These are phyloP conservation scores for Condylostoma magnum DNA, from an alignment of 169 alveolate species.

Conservation along the genomic window DNA sequence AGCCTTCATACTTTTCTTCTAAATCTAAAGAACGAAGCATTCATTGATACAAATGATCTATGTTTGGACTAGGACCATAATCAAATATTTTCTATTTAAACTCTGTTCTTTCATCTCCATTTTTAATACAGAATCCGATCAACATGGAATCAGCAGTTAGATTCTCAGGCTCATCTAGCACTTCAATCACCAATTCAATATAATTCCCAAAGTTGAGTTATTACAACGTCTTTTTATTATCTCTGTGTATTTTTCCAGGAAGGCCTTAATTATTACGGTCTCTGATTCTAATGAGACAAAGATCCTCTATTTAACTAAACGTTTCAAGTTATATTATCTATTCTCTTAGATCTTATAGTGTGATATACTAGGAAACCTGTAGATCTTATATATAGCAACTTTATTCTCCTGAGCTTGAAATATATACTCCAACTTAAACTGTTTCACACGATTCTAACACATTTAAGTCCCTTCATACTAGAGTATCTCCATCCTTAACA, in stretches of 20 bases:
- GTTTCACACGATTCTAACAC: slow-evolving; percentile 41
- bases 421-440: slow-evolving; percentile 28
- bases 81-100: slow-evolving; percentile 7
- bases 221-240: slow-evolving; percentile 39
- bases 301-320: slow-evolving; percentile 18
- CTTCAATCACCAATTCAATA: slow-evolving; percentile 36
- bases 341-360: not conserved
- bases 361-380: not conserved
- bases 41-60: slow-evolving; percentile 23
- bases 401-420: not conserved
- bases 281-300: slow-evolving; percentile 34
- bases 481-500: slow-evolving; percentile 40
- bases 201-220: slow-evolving; percentile 43
- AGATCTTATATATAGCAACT: not conserved
- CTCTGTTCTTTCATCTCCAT: not conserved
- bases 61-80: slow-evolving; percentile 8
- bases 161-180: slow-evolving; percentile 31
- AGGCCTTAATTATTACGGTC: slow-evolving; percentile 37
- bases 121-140: not conserved
- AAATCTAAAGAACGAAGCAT: slow-evolving; percentile 25
- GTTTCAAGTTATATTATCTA: not conserved
- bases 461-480: slow-evolving; percentile 33
- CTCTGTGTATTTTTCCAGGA: slow-evolving; percentile 45
- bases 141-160: not conserved
- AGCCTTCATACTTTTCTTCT: not conserved